These are phyloP conservation scores for Claviceps sp. DNA, from an alignment of 2,329 filamentous ascomycete species.

Conservation along the genomic window DNA sequence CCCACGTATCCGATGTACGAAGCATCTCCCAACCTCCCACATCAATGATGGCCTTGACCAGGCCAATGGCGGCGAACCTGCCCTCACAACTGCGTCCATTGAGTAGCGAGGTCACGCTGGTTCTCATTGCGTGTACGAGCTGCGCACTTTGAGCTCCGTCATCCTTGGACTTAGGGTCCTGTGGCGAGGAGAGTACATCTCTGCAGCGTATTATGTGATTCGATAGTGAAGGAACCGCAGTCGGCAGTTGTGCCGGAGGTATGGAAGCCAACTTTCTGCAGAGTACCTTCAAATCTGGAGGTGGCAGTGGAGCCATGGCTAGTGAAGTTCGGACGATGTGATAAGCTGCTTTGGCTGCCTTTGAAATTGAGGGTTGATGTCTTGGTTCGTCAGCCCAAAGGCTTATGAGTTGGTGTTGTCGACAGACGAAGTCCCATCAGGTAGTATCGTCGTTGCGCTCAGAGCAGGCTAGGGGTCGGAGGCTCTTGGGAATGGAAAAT, in stretches of 20 bases:
- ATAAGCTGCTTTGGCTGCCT: background rate
- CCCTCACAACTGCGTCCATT: slow-evolving; percentile 63
- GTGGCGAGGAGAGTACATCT: slow-evolving; percentile 47
- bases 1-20: slow-evolving; percentile 60
- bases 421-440: background rate
- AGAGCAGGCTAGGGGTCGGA: background rate
- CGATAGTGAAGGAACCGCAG: slow-evolving; percentile 56
- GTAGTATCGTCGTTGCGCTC: background rate
- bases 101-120: slow-evolving; percentile 61
- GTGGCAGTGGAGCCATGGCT: slow-evolving; percentile 12
- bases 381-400: background rate
- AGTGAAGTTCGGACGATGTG: background rate
- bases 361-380: background rate
- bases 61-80: slow-evolving; percentile 61
- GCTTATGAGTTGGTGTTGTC: background rate
- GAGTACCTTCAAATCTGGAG: slow-evolving; percentile 48
- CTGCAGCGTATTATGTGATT: slow-evolving; percentile 44
- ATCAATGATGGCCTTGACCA: slow-evolving; percentile 72
- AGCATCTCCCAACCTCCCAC: slow-evolving; percentile 75
- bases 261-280: slow-evolving; percentile 60
- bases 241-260: slow-evolving; percentile 58
- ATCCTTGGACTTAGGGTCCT: slow-evolving; percentile 47
- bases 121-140: slow-evolving; percentile 72
- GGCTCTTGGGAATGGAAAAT: background rate
- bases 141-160: slow-evolving; percentile 49